Conservation (phyloP, 176 grass and related monocot genomes). For the Zea luxurians region DNA sequence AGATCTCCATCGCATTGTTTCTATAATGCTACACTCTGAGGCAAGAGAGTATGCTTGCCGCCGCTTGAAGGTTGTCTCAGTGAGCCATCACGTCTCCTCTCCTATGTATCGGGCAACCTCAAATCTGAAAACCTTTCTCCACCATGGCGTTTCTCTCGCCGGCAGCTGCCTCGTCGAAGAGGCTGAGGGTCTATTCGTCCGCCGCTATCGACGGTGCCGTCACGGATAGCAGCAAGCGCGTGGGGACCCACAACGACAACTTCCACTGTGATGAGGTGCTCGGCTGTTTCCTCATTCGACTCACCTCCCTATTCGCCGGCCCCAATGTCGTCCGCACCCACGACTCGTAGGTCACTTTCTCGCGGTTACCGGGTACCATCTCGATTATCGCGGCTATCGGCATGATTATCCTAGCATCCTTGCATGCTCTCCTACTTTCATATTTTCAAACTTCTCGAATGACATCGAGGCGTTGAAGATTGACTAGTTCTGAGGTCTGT, state of each 20-base stretch:
- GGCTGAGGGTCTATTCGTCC: constrained; percentile 45
- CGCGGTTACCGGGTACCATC: not conserved
- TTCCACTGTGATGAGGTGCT: constrained; percentile 99
- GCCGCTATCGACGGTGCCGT: constrained; percentile 26
- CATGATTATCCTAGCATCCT: too few relatives aligned
- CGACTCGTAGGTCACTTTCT: constrained; percentile 59
- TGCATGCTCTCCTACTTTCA: too few relatives aligned
- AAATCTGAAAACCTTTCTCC: constrained; percentile 39
- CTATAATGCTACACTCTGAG: too few relatives aligned
- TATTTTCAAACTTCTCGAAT: too few relatives aligned
- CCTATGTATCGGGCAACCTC: constrained; percentile 34
- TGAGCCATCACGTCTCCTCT: constrained; percentile 52
- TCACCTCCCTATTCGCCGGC: constrained; percentile 74
- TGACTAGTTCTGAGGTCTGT: too few relatives aligned
- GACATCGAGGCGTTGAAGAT: too few relatives aligned
- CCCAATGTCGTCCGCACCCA: constrained; percentile 81
- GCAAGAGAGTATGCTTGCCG: constrained; percentile 40
- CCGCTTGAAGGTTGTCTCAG: constrained; percentile 54
- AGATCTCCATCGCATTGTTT: too few relatives aligned
- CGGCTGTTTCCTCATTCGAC: constrained; percentile 93
- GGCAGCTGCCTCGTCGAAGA: constrained; percentile 50
- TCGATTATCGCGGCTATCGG: not conserved
- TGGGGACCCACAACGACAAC: constrained; percentile 94
- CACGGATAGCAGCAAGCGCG: constrained; percentile 51
- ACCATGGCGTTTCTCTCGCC: constrained; percentile 53